phyloP scores from a whole-genome alignment of 768 basidiomycete species.

The Pleurotus djamor region DNA sequence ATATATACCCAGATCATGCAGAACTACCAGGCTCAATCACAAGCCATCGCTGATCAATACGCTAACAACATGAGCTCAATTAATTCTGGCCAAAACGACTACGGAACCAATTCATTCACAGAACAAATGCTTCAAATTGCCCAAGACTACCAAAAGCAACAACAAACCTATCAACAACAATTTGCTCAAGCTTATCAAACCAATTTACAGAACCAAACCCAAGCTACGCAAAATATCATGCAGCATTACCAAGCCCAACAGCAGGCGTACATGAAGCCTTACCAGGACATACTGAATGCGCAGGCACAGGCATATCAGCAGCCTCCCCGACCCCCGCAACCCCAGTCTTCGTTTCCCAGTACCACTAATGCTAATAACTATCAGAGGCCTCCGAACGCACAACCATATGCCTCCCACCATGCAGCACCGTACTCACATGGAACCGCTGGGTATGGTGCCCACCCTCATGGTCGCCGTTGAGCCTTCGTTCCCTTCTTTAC shows the following conservation, averaged over 20 bases:
- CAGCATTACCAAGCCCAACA: conserved; percentile 13
- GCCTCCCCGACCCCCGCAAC: not conserved
- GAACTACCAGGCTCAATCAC: not conserved
- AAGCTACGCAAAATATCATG: not conserved
- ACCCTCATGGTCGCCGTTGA: not conserved
- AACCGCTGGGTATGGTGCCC: not conserved
- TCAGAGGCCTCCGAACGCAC: not conserved
- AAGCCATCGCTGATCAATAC: not conserved
- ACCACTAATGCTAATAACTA: not conserved
- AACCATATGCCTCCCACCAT: not conserved
- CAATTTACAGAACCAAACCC: not conserved
- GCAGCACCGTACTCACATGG: not conserved
- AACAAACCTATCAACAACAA: not conserved
- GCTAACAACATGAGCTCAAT: not conserved
- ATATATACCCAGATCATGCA: not conserved
- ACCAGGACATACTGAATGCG: not conserved
- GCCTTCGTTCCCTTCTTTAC: not conserved
- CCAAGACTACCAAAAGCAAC: not conserved
- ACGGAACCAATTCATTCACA: not conserved
- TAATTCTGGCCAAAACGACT: not conserved
- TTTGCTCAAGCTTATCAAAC: not conserved
- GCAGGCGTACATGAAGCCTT: conserved; percentile 10
- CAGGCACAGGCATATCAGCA: not conserved
- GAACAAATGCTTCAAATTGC: not conserved
- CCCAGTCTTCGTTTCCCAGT: not conserved